Evolutionary conservation across 2,329 filamentous ascomycete genomes (phyloP).

Genomic region (Didymella segeticola): DNA sequence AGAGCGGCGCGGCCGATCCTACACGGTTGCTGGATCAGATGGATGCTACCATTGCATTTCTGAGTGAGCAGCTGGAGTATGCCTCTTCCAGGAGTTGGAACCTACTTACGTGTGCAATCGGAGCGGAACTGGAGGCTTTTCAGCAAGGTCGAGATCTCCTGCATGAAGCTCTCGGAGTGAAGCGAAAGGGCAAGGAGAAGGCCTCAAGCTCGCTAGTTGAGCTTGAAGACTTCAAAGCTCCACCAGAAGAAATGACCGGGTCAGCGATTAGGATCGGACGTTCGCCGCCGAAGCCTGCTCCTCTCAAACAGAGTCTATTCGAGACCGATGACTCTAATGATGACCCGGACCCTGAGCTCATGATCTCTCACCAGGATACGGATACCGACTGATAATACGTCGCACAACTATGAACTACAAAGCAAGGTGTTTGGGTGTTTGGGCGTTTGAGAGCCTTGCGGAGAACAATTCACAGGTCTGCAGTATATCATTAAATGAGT

Average conservation of each 20-base stretch:
- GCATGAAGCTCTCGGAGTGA: constrained; percentile 45
- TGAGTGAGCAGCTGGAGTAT: constrained; percentile 62
- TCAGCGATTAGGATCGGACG: constrained; percentile 41
- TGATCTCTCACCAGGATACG: constrained; percentile 56
- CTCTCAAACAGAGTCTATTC: constrained; percentile 37
- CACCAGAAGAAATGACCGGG: constrained; percentile 37
- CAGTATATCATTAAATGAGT: neutral
- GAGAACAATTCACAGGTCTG: neutral
- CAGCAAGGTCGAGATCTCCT: constrained; percentile 66
- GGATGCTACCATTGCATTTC: constrained; percentile 60
- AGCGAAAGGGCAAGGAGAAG: constrained; percentile 39
- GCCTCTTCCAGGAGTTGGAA: constrained; percentile 74
- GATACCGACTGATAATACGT: constrained; percentile 41
- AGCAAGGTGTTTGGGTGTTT: constrained; percentile 7
- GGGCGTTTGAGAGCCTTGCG: neutral
- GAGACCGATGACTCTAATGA: constrained; percentile 55
- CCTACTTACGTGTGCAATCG: constrained; percentile 75
- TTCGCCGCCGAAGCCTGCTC: constrained; percentile 41
- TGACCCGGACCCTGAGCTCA: constrained; percentile 56
- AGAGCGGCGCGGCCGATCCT: constrained; percentile 24
- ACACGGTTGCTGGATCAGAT: constrained; percentile 55
- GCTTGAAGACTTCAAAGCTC: constrained; percentile 23
- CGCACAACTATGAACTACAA: neutral
- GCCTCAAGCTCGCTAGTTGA: constrained; percentile 28
- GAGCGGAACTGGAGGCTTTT: constrained; percentile 74